Percentiles rank a stretch among this genome's conserved stretches.
phyloP scores from a whole-genome alignment of 306 rosid species.

The Myrica gale region DNA sequence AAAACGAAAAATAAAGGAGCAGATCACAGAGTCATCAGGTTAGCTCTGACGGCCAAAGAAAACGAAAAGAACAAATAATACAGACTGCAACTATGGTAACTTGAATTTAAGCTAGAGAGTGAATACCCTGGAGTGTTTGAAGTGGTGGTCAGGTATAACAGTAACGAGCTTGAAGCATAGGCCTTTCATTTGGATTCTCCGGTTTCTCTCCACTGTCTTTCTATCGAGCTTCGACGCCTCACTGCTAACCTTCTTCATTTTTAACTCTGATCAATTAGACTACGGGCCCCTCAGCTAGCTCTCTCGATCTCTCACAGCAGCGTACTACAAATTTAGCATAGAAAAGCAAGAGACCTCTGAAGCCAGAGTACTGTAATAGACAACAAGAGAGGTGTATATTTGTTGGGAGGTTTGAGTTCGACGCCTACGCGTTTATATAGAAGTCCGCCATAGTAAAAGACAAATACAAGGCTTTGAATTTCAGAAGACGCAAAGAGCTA shows the following conservation, averaged over 20 bases:
- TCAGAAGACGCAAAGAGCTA: background rate
- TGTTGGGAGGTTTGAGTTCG: background rate
- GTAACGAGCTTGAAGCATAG: conserved; percentile 64
- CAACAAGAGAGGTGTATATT: background rate
- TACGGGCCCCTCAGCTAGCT: background rate
- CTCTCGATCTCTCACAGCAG: too few species aligned
- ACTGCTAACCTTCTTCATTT: conserved; percentile 30
- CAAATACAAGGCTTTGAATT: background rate
- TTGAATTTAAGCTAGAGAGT: too few species aligned
- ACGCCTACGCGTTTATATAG: background rate
- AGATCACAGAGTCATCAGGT: too few species aligned
- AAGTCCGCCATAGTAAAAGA: background rate
- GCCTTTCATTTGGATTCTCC: conserved; percentile 69
- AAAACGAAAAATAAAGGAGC: too few species aligned
- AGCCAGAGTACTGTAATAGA: background rate
- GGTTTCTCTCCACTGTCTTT: conserved; percentile 61
- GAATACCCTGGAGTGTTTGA: conserved; percentile 43
- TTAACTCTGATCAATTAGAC: background rate
- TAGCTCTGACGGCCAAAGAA: too few species aligned
- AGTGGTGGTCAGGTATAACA: conserved; percentile 49
- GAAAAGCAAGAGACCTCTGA: background rate
- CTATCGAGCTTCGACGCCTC: conserved; percentile 50
- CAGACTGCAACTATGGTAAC: background rate
- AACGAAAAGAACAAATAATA: too few species aligned
- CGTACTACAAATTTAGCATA: too few species aligned